A percentile compares a stretch with the other conserved stretches of the same genome.
Evolutionary conservation across 129 eudicot species (phyloP).

Genomic region (Lonicera japonica): DNA sequence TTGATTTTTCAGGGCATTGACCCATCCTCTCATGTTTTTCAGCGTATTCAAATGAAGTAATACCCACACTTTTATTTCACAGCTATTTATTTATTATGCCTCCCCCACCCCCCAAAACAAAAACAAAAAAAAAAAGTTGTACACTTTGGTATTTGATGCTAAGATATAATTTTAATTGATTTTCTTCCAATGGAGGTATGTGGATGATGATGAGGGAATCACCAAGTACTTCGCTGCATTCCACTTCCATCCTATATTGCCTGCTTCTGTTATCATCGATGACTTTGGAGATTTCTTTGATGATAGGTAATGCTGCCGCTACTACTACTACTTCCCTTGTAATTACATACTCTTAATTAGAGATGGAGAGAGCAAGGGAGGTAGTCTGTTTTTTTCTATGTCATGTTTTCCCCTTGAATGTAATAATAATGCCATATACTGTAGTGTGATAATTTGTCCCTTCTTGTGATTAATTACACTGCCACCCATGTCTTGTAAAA

Average conservation of each 20-base stretch:
- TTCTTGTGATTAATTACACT: too few species aligned
- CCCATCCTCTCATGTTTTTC: slow-evolving; percentile 49
- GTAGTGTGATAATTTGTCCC: too few species aligned
- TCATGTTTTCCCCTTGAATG: too few species aligned
- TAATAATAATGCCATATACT: too few species aligned
- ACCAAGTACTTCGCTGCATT: slow-evolving; percentile 81
- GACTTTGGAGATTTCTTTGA: slow-evolving; percentile 67
- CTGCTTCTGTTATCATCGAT: slow-evolving; percentile 56
- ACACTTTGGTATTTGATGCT: neutral
- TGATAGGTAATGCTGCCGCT: slow-evolving; percentile 38
- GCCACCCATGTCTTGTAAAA: too few species aligned
- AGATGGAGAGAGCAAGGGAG: too few species aligned
- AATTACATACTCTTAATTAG: neutral
- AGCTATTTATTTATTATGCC: neutral
- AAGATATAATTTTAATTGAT: slow-evolving; percentile 1
- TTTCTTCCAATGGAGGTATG: slow-evolving; percentile 54
- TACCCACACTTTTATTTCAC: neutral
- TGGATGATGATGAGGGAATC: slow-evolving; percentile 75
- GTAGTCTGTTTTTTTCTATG: neutral
- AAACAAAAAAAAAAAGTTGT: neutral
- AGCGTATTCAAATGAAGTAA: slow-evolving; percentile 70
- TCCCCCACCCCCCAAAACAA: too few species aligned
- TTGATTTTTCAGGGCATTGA: slow-evolving; percentile 55
- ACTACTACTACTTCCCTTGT: neutral
- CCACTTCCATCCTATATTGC: slow-evolving; percentile 52